Conservation (phyloP, 2,329 filamentous ascomycete species). For the Scopulariopsis brevicaulis region DNA sequence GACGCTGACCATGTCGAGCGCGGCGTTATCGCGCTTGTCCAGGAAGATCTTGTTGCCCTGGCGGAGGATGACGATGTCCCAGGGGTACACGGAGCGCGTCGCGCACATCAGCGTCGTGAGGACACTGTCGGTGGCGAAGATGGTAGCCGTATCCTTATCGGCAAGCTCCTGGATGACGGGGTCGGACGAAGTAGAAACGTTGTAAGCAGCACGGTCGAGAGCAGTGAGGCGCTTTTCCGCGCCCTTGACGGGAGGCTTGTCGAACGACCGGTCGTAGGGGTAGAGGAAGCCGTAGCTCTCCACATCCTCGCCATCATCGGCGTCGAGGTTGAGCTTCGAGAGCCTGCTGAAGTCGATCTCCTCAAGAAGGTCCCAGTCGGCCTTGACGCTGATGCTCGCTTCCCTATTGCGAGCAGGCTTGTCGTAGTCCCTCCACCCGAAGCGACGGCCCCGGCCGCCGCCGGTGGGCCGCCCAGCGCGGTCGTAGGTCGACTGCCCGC, state of each 20-base stretch:
- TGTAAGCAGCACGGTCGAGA: slow-evolving; percentile 92
- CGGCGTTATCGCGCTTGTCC: slow-evolving; percentile 94
- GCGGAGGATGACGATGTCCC: slow-evolving; percentile 91
- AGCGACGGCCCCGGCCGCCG: slow-evolving; percentile 67
- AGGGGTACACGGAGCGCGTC: slow-evolving; percentile 91
- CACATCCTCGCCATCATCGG: slow-evolving; percentile 88
- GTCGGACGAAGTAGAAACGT: slow-evolving; percentile 92
- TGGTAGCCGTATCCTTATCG: slow-evolving; percentile 89
- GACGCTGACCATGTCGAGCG: slow-evolving; percentile 93
- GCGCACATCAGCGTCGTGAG: slow-evolving; percentile 99
- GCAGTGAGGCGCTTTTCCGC: slow-evolving; percentile 79
- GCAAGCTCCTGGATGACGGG: slow-evolving; percentile 94
- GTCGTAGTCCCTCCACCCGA: slow-evolving; percentile 98
- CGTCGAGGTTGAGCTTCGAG: slow-evolving; percentile 88
- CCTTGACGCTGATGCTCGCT: slow-evolving; percentile 89
- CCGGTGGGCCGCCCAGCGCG: slow-evolving; percentile 58
- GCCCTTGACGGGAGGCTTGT: slow-evolving; percentile 85
- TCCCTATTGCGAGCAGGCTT: slow-evolving; percentile 95
- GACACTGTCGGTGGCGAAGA: slow-evolving; percentile 95
- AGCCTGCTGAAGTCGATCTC: slow-evolving; percentile 98
- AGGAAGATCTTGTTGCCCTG: slow-evolving; percentile 97
- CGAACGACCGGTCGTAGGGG: slow-evolving; percentile 93
- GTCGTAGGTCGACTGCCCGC: slow-evolving; percentile 63
- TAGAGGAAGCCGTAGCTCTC: slow-evolving; percentile 96
- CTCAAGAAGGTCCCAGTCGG: slow-evolving; percentile 90